These are phyloP conservation scores for Acanthamoeba polyphaga DNA, from an alignment of 208 protist genomes.

Conservation along the genomic window DNA sequence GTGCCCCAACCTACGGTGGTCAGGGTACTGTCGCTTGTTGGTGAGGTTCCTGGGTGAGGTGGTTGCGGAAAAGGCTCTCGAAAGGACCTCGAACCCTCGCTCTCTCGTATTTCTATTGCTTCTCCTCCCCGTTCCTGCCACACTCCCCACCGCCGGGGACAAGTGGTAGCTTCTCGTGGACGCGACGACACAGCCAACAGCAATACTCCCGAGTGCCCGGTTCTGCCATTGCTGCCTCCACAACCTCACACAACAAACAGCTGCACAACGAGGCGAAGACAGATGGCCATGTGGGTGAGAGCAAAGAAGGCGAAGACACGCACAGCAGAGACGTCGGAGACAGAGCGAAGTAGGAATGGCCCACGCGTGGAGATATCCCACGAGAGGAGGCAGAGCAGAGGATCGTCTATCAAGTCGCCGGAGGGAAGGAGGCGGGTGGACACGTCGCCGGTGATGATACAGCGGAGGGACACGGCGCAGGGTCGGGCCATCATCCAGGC, in stretches of 20 bases:
- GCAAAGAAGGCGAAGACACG: background rate
- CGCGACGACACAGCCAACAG: background rate
- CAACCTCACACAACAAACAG: background rate
- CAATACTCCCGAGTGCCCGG: background rate
- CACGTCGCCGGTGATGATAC: constrained; percentile 15
- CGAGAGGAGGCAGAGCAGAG: background rate
- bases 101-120: background rate
- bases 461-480: background rate
- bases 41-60: no score
- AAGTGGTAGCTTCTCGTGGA: background rate
- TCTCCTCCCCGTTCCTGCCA: background rate
- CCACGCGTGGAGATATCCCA: constrained; percentile 9
- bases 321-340: background rate
- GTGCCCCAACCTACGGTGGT: background rate
- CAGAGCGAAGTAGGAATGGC: background rate
- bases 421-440: constrained; percentile 15
- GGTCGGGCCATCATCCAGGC: background rate
- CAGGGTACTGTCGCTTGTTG: no score
- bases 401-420: background rate
- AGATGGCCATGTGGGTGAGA: constrained; percentile 2
- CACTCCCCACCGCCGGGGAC: no score
- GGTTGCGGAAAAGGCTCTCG: background rate
- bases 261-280: background rate
- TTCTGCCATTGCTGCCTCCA: background rate
- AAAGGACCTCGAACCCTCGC: background rate